Evolutionary conservation across 352 stramenopile genomes (phyloP).

Genomic region (Phytophthora sp.): DNA sequence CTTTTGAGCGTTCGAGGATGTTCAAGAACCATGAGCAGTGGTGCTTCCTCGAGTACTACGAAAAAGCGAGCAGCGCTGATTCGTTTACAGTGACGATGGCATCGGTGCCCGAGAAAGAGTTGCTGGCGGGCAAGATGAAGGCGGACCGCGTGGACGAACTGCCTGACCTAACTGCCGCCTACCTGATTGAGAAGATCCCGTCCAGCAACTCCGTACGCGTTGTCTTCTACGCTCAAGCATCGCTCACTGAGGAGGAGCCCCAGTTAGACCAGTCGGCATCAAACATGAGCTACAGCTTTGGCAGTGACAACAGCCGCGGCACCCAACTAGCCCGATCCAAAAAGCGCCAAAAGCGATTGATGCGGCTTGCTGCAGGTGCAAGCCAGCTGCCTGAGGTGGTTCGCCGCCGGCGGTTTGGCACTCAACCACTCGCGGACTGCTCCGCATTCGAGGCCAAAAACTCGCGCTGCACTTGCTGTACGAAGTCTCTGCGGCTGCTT

Average conservation of each 20-base stretch:
- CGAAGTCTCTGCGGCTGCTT: conserved; percentile 46
- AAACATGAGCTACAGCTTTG: conserved; percentile 17
- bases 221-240: conserved; percentile 41
- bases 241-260: conserved; percentile 13
- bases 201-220: conserved; percentile 42
- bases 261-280: conserved; percentile 31
- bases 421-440: conserved; percentile 58
- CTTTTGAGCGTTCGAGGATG: conserved; percentile 46
- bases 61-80: conserved; percentile 29
- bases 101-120: conserved; percentile 35
- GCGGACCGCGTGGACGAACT: conserved; percentile 44
- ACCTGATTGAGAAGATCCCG: conserved; percentile 43
- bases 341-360: conserved; percentile 41
- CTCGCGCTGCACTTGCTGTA: conserved; percentile 62
- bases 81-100: conserved; percentile 35
- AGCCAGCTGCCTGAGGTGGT: conserved; percentile 53
- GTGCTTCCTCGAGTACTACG: conserved; percentile 43
- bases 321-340: conserved; percentile 23
- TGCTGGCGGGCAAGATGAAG: conserved; percentile 50
- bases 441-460: conserved; percentile 55
- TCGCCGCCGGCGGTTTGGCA: conserved; percentile 58
- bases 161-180: conserved; percentile 40
- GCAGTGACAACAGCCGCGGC: conserved; percentile 15
- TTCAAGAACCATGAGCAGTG: conserved; percentile 49
- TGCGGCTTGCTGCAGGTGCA: conserved; percentile 43